Evolutionary conservation across 495 filamentous ascomycete genomes (phyloP), one percentile per base, ranked within the genome.

Genomic region (Sporormia fimetaria): DNA sequence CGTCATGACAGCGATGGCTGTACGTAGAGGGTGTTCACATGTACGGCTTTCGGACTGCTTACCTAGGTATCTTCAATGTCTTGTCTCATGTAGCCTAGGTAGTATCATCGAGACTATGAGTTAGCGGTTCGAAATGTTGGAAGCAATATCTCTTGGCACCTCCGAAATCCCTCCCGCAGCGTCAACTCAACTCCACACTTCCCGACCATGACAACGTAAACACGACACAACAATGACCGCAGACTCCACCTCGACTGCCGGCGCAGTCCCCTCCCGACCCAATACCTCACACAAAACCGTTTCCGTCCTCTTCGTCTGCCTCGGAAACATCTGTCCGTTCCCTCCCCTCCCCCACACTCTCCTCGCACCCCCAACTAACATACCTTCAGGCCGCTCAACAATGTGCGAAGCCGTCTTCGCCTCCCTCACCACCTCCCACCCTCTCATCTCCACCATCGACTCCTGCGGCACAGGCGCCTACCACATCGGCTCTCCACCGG

Each of bases 381-480:
- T 22, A 34, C 31, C 33, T 21, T 40, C 31, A 73, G 65, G 71
- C 47, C 71, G 75, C 20, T 94, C 87, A 2, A 81, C 90, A 2
- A 96, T 98, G 90, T 86, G 87, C 22, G 88, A 95, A 67, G 90
- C 79, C 27, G 81, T 90, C 45, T 95, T 98, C 67, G 76, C 74
- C 24, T 73, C 75, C 20, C 60, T 92, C 5, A 74, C 75, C n/a
- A 20, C 38, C 62, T 67, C 36, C 67, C 75, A 63, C 55, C 71
- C 65, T 32, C 67, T 76, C 11, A 74, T 95, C 49, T 61, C 64
- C 10, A 65, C 67, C 26, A 80, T 95, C 28, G 90, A 95, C 62
- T 92, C 83, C 8, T 86, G 82, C 54, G 90, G 90, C 24, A 98
- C 88, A 16, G 81, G 73, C 15, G 83, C 74, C 22, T 98, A 94